A percentile compares a stretch with the other conserved stretches of the same genome.
Conservation (phyloP, 2,329 filamentous ascomycete species). For the Talaromyces piceae region DNA sequence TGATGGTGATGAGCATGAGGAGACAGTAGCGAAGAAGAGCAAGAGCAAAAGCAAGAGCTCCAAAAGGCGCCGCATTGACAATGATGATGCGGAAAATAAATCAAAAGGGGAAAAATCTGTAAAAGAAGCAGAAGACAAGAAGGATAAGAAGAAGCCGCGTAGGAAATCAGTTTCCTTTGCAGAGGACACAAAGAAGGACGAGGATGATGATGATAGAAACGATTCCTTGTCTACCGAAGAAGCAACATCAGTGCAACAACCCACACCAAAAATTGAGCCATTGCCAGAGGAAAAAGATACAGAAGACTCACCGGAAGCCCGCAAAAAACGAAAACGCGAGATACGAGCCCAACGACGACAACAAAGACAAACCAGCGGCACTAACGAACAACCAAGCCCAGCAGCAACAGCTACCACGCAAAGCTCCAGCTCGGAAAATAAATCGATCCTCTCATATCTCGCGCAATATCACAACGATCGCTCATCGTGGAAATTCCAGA, state of each 20-base stretch:
- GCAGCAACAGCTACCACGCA: neutral
- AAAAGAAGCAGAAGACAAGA: neutral
- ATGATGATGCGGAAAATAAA: neutral
- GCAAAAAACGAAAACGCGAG: slow-evolving; percentile 16
- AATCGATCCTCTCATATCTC: slow-evolving; percentile 67
- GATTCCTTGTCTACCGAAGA: neutral
- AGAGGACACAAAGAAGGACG: slow-evolving; percentile 21
- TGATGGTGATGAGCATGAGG: slow-evolving; percentile 11
- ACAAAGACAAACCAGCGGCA: neutral
- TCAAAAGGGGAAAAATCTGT: neutral
- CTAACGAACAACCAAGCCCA: too few relatives aligned
- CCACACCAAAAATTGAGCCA: neutral
- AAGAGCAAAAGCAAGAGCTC: neutral
- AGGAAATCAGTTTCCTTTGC: slow-evolving; percentile 59
- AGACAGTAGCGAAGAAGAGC: slow-evolving; percentile 14
- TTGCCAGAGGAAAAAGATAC: slow-evolving; percentile 23
- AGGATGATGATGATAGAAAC: neutral
- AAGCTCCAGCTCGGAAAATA: slow-evolving; percentile 19
- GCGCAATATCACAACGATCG: slow-evolving; percentile 64
- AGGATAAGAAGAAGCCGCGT: slow-evolving; percentile 4
- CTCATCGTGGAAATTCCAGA: slow-evolving; percentile 88
- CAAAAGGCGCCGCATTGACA: neutral
- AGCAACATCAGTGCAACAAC: neutral
- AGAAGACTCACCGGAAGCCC: slow-evolving; percentile 20
- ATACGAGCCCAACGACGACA: slow-evolving; percentile 14